phyloP scores from a whole-genome alignment of 1,284 basidiomycete genomes.

The Fistulinella cinereoalba region DNA sequence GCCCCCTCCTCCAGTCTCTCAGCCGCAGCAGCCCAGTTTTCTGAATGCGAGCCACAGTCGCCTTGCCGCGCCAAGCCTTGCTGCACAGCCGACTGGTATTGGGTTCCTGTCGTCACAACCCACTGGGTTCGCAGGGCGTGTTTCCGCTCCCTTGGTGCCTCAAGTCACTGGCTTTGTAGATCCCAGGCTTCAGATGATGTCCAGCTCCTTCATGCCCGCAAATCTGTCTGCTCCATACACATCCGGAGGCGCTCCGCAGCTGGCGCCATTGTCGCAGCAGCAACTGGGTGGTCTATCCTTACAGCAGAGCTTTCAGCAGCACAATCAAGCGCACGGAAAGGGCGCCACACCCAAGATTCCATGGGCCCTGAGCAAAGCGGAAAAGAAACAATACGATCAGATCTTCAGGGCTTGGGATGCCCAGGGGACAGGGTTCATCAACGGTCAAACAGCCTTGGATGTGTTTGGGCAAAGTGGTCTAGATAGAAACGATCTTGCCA shows the following conservation, averaged over 20 bases:
- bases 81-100: constrained; percentile 18
- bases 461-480: constrained; percentile 96
- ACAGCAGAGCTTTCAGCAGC: constrained; percentile 77
- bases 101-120: constrained; percentile 21
- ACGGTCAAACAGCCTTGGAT: constrained; percentile 82
- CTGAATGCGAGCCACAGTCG: constrained; percentile 40
- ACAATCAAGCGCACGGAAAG: constrained; percentile 74
- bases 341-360: constrained; percentile 70
- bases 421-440: constrained; percentile 83
- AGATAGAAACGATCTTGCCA: constrained; percentile 86
- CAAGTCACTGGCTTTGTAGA: constrained; percentile 85
- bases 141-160: constrained; percentile 55
- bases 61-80: constrained; percentile 9
- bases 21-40: constrained; percentile 49
- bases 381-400: constrained; percentile 96
- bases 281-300: constrained; percentile 52
- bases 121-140: constrained; percentile 48
- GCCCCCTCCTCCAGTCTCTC: constrained; percentile 38
- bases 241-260: constrained; percentile 62
- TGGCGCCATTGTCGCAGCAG: constrained; percentile 57
- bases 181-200: constrained; percentile 82
- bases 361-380: constrained; percentile 86
- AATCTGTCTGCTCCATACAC: constrained; percentile 62
- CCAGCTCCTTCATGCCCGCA: constrained; percentile 81
- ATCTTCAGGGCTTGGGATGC: constrained; percentile 97